Evolutionary conservation across 352 stramenopile species (phyloP), one percentile per base, ranked within the genome.

Genomic region (Hyaloperonospora brassicae): DNA sequence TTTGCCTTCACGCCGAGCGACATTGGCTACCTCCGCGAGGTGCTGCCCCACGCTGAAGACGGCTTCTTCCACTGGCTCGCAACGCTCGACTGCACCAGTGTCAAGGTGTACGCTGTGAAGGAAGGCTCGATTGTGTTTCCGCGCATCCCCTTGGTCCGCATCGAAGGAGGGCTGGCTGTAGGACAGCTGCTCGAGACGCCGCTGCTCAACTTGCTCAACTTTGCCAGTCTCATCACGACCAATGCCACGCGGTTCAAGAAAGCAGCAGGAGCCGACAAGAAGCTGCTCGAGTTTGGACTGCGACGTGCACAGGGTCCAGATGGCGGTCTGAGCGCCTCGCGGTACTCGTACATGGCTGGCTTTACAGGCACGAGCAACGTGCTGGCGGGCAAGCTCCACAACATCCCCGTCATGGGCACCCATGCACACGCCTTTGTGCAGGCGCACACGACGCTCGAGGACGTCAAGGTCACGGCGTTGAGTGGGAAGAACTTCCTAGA

Each of bases 341-440:
- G 97, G 44, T 99, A 99, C 73, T 84, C 87, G 52, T 98, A 98
- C 76, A 83, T 99, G 65, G 97, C 96, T 36, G 97, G 97, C 30
- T 99, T 99, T 78, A 82, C 97, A 46, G 96, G 82, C 34, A 99
- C 96, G 22, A 97, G 89, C 66, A 99, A 99, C 62, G 93, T 99
- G 14, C 71, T 98, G 14, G 96, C 96, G 5, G 97, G 97, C 23
- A 98, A 98, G 60, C 57, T 97, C 17, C 92, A 98, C 51, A 79
- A 84, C 52, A 96, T 99, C 47, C 84, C 88, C 13, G 89, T 99
- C 50, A 95, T 89, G 60, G 97, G 97, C 45, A 99, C 97, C 4
- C 95, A 99, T 66, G 96, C 96, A 10, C 97, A 99, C 70, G 84
- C 95, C 10, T 99, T 98, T 72, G 95, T 99, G 23, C 91, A 98